A percentile compares a stretch with the other conserved stretches of the same genome.
These are phyloP conservation scores for Plasmodium inui DNA, from an alignment of 169 alveolate species.

Conservation along the genomic window DNA sequence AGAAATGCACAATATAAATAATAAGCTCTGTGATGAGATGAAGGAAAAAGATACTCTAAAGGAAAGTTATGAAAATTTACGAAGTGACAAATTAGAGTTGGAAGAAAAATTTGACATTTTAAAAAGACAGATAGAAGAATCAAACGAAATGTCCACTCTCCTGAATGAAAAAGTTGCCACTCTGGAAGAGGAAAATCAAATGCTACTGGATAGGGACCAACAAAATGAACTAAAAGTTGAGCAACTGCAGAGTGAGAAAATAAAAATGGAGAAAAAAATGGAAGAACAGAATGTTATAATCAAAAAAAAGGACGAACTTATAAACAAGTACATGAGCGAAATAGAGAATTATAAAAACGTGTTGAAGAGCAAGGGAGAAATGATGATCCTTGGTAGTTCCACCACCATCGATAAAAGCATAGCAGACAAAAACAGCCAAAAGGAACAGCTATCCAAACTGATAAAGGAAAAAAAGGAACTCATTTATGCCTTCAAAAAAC, in stretches of 20 bases:
- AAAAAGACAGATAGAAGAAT: slow-evolving; percentile 13
- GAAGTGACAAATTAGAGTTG: not conserved
- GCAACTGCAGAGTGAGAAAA: slow-evolving; percentile 16
- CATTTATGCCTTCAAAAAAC: slow-evolving; percentile 63
- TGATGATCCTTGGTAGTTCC: slow-evolving; percentile 23
- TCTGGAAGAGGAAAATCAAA: slow-evolving; percentile 45
- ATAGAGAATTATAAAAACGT: slow-evolving; percentile 66
- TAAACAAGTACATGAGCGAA: slow-evolving; percentile 35
- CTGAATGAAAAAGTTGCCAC: slow-evolving; percentile 30
- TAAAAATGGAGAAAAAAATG: slow-evolving; percentile 34
- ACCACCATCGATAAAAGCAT: slow-evolving; percentile 26
- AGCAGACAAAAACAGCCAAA: slow-evolving; percentile 34
- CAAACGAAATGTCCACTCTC: slow-evolving; percentile 20
- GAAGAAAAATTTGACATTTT: slow-evolving; percentile 20
- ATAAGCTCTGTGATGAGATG: not conserved
- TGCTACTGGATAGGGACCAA: slow-evolving; percentile 25
- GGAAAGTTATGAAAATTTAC: slow-evolving; percentile 16
- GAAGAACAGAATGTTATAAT: slow-evolving; percentile 31
- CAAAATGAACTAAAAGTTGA: not conserved
- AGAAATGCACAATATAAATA: slow-evolving; percentile 19
- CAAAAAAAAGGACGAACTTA: slow-evolving; percentile 49
- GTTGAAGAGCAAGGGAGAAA: slow-evolving; percentile 49
- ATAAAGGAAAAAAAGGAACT: slow-evolving; percentile 58
- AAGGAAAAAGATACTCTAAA: slow-evolving; percentile 19
- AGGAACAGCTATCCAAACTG: slow-evolving; percentile 46